Percentiles rank a stretch among this genome's conserved stretches.
phyloP scores from a whole-genome alignment of 108 stramenopile species.

The Nannochloropsis oceanica region DNA sequence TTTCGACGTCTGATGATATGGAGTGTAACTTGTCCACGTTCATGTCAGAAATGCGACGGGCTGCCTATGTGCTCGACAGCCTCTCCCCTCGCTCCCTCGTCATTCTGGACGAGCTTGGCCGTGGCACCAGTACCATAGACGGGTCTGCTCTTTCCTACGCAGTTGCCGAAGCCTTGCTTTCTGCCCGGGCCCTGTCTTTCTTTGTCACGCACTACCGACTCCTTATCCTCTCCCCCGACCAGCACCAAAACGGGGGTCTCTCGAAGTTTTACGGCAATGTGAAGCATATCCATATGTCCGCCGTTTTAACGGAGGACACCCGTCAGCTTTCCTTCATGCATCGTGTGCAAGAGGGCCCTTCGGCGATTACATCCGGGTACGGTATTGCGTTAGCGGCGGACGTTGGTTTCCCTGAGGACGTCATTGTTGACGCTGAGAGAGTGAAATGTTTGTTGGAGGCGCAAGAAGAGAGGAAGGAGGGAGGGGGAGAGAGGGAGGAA shows the following conservation, averaged over 20 bases:
- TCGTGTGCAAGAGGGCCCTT: background rate
- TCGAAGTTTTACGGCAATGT: background rate
- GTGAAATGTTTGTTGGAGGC: background rate
- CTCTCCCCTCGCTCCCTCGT: constrained; percentile 50
- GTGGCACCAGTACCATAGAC: constrained; percentile 26
- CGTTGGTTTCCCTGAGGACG: background rate
- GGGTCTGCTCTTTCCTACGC: constrained; percentile 23
- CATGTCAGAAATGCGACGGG: constrained; percentile 26
- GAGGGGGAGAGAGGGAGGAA: background rate
- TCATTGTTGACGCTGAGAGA: background rate
- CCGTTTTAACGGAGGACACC: background rate
- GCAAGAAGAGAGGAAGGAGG: background rate
- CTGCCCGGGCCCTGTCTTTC: constrained; percentile 10
- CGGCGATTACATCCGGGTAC: background rate
- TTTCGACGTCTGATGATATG: constrained; percentile 36
- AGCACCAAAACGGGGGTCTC: background rate
- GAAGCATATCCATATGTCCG: background rate
- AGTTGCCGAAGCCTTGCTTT: constrained; percentile 5
- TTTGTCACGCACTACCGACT: constrained; percentile 27
- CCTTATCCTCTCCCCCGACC: background rate
- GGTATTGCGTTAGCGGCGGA: background rate
- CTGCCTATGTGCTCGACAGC: constrained; percentile 15
- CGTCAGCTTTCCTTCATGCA: background rate
- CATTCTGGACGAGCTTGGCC: constrained; percentile 29
- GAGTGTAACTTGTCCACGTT: constrained; percentile 38